Evolutionary conservation across 108 stramenopile genomes (phyloP), one percentile per base, ranked within the genome.

Genomic region (Cyclotella baltica): DNA sequence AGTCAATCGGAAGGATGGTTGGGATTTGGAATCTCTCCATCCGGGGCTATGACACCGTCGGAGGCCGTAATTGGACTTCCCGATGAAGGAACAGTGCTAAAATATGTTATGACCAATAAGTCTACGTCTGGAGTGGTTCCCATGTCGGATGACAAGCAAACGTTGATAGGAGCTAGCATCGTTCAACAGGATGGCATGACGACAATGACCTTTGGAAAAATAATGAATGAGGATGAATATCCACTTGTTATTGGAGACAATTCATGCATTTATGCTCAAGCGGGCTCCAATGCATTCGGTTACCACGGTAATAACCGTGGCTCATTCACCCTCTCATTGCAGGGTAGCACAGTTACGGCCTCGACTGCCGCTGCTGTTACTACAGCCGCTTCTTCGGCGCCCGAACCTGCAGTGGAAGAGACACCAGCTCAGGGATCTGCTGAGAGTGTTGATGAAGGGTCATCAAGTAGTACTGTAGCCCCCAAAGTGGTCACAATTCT

Each of bases 61-160:
- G 77, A 84, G 16, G 85, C 83, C 34, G 85, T 90, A 22, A 85
- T 90, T 79, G 89, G 87, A 4, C 30, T 86, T 18, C 87, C 89
- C 0, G 85, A 75, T 61, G 70, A 76, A 3, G 51, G 40, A 18
- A 68, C 64, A 2, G 74, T 75, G 2, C 63, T 38, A 3, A 87
- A 89, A 53, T 91, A 91, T 74, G 67, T 33, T 61, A 25, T 91
- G 70, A 72, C 33, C 0, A 55, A 59, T 22, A 50, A 71, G 23
- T 33, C 35, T 46, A 1, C 25, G 0, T 27, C 76, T 56, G 88
- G 75, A 16, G 88, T 89, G 5, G 53, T 48, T 4, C 75, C 70
- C 27, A 61, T 85, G 64, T 46, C 73, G 11, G 75, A 73, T 11
- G 64, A 57, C 1, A 51, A 73, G 37, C 91, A 92, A 72, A 92